phyloP scores from a whole-genome alignment of 2,329 filamentous ascomycete genomes.

The Claviceps monticola region DNA sequence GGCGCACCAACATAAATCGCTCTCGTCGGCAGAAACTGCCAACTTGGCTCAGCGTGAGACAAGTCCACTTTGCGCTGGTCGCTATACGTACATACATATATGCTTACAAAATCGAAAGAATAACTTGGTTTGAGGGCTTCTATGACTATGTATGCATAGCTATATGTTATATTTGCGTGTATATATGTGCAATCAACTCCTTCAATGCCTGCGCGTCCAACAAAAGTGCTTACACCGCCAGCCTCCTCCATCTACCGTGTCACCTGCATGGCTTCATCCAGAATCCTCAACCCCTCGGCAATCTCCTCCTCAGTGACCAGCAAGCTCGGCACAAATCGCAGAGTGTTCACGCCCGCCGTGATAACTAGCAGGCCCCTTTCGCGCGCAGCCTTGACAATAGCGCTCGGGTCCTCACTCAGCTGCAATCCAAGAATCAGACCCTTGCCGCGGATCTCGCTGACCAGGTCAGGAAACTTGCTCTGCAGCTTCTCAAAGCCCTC shows the following conservation, averaged over 20 bases:
- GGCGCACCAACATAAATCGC: too few relatives aligned
- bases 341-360: slow-evolving; percentile 81
- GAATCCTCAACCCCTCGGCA: slow-evolving; percentile 56
- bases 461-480: slow-evolving; percentile 46
- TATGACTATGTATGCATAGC: too few relatives aligned
- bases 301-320: slow-evolving; percentile 73
- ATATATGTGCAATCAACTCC: too few relatives aligned
- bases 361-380: slow-evolving; percentile 83
- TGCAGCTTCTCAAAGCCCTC: slow-evolving; percentile 33
- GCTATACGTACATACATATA: too few relatives aligned
- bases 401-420: slow-evolving; percentile 56
- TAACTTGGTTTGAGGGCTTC: too few relatives aligned
- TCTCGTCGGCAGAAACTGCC: too few relatives aligned
- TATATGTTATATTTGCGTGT: too few relatives aligned
- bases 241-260: slow-evolving; percentile 16
- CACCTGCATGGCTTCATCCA: slow-evolving; percentile 50
- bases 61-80: too few relatives aligned
- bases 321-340: slow-evolving; percentile 83
- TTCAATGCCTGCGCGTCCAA: too few relatives aligned
- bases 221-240: neutral
- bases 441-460: slow-evolving; percentile 67
- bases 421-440: slow-evolving; percentile 83
- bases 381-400: slow-evolving; percentile 70
- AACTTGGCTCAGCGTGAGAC: too few relatives aligned
- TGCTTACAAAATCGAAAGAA: too few relatives aligned